Base-by-base conservation (phyloP, 2,329 filamentous ascomycete species). In the Pleomassaria siparia region DNA sequence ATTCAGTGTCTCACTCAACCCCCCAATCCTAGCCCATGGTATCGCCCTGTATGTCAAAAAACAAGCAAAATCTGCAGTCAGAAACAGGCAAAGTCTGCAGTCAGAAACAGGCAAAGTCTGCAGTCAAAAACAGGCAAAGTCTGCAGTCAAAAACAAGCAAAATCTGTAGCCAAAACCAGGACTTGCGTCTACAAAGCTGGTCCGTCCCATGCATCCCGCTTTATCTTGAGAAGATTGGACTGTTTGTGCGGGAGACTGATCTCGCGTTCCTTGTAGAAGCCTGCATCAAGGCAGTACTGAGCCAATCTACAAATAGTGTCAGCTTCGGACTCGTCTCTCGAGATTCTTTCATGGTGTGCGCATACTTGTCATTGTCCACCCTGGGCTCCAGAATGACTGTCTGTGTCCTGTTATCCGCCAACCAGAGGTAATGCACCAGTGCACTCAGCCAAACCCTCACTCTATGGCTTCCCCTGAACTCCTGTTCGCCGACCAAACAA, bases 161-260 rank as follows among this genome's bases (percentile, higher is more conserved):
- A n/a, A n/a, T n/a, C n/a, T n/a, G n/a, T n/a, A n/a, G n/a, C n/a
- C n/a, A n/a, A n/a, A n/a, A n/a, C n/a, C n/a, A n/a, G n/a, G n/a
- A 30, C 29, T n/a, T n/a, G 15, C 8, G 9, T n/a, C 47, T 49
- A 67, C 46, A 67, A 46, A 8, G 56, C 55, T 37, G 67, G 67
- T 2, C 60, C 62, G 15, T 63, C 63, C 87, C 91, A 97, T 16
- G 80, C 82, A 56, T 96, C 91, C 50, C 92, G 80, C 47, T 83
- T 80, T 54, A 95, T 80, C 62, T 87, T 87, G 72, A 95, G 87
- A 51, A 92, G 80, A 72, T 91, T 95, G 6, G 89, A 85, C 68
- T 95, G 91, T 71, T 99, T 99, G 69, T 97, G 91, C 1, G 91
- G 87, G 55, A 99, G 91, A 1, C 85, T 81, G 42, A 97, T 80